These are phyloP conservation scores for Ophiocordyceps camponoti-floridani DNA, from an alignment of 2,329 filamentous ascomycete species.

Conservation along the genomic window DNA sequence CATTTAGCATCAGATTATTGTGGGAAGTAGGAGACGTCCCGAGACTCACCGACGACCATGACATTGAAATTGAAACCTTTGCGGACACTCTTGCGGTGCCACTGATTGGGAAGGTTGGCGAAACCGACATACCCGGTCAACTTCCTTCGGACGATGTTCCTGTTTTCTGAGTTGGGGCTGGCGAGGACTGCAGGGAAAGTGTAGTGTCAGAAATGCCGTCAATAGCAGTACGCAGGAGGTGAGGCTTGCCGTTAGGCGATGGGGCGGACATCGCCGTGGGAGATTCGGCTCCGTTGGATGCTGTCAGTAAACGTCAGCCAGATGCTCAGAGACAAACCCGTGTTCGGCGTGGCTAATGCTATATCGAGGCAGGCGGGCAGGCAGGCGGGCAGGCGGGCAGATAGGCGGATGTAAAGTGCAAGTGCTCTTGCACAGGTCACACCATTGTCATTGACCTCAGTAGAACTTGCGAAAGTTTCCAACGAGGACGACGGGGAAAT, in stretches of 20 bases:
- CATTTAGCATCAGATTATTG: not conserved
- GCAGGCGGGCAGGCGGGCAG: conserved; percentile 2
- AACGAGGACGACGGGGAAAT: not conserved
- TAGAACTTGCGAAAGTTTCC: not conserved
- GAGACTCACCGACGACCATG: conserved; percentile 90
- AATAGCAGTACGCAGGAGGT: conserved; percentile 10
- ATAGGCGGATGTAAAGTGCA: conserved; percentile 3
- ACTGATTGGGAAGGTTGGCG: conserved; percentile 97
- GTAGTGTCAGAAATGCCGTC: conserved; percentile 16
- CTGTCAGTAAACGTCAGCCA: conserved; percentile 13
- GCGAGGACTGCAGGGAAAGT: conserved; percentile 14
- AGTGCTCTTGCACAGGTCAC: conserved; percentile 15
- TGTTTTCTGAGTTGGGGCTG: conserved; percentile 46
- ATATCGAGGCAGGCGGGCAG: conserved; percentile 2
- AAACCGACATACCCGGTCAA: conserved; percentile 97
- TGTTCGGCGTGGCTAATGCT: not conserved
- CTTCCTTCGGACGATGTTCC: conserved; percentile 96
- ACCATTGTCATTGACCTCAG: conserved; percentile 2
- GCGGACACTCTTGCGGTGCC: conserved; percentile 99
- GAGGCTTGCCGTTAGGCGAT: conserved; percentile 20
- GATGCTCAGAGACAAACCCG: not conserved
- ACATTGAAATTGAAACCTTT: conserved; percentile 99
- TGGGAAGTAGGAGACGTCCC: not conserved
- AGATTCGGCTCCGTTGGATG: conserved; percentile 26
- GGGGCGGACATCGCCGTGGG: conserved; percentile 21